A percentile compares a stretch with the other conserved stretches of the same genome.
Conservation (phyloP, 192 early-diverging fungal species). For the Umbelopsis isabellina region DNA sequence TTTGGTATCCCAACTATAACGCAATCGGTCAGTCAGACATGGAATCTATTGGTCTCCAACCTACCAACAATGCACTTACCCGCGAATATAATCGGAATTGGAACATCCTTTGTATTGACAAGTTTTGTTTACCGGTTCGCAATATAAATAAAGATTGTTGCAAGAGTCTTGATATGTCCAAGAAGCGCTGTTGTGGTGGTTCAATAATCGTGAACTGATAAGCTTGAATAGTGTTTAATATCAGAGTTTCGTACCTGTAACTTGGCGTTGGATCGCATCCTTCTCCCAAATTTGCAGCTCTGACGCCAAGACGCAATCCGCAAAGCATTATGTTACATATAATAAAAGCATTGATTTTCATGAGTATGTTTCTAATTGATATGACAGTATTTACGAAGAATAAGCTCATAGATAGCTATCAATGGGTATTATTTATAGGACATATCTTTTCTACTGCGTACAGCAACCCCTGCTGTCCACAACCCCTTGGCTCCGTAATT, state of each 20-base stretch:
- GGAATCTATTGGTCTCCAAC: neutral
- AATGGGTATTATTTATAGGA: neutral
- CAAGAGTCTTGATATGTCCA: constrained; percentile 40
- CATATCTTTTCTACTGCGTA: neutral
- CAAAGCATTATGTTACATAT: neutral
- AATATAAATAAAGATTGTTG: constrained; percentile 36
- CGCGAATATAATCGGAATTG: constrained; percentile 41
- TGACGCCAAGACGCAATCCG: neutral
- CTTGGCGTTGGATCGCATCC: constrained; percentile 31
- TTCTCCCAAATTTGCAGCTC: constrained; percentile 24
- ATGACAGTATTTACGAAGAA: neutral
- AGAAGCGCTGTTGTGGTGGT: constrained; percentile 9
- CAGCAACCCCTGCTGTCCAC: neutral
- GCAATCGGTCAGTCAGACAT: neutral
- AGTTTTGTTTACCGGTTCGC: constrained; percentile 24
- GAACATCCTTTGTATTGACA: constrained; percentile 38
- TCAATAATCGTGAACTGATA: neutral
- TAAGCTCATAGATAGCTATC: no score
- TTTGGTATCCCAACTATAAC: constrained; percentile 28
- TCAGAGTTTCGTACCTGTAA: constrained; percentile 25
- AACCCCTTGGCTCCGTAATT: neutral
- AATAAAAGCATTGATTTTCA: neutral
- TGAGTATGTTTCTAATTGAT: constrained; percentile 18
- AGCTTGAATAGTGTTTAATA: neutral
- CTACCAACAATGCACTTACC: constrained; percentile 5